Conservation (phyloP, 345 rosid genomes). For the Kernera saxatilis region DNA sequence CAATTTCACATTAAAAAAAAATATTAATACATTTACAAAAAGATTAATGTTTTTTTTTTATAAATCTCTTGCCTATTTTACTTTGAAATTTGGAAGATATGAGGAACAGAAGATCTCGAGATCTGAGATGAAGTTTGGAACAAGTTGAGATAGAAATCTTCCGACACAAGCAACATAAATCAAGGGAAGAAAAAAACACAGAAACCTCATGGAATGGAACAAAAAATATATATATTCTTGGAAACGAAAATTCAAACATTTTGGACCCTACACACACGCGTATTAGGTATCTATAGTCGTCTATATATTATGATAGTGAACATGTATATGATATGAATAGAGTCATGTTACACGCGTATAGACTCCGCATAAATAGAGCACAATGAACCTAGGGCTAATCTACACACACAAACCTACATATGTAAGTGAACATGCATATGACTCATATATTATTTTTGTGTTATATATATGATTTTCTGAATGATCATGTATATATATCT, state of each 20-base stretch:
- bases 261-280: conserved; percentile 32
- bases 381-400: conserved; percentile 28
- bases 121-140: conserved; percentile 17
- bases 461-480: not conserved
- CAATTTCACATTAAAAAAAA: not conserved
- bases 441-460: not conserved
- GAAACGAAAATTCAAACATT: conserved; percentile 19
- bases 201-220: conserved; percentile 22
- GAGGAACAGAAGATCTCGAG: conserved; percentile 17
- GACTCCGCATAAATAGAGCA: conserved; percentile 12
- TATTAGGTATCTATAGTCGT: conserved; percentile 28
- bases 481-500: not conserved
- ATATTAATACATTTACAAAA: not conserved
- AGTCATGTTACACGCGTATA: conserved; percentile 23
- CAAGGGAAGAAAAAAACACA: conserved; percentile 26
- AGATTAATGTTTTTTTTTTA: too few species aligned
- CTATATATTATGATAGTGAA: conserved; percentile 11
- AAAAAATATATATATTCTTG: conserved; percentile 2
- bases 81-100: not conserved
- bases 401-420: not conserved
- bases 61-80: too few species aligned
- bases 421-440: not conserved
- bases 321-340: not conserved
- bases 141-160: conserved; percentile 19
- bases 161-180: conserved; percentile 30